Conservation (phyloP, 106 monocot species). For the Posidonia australis region DNA sequence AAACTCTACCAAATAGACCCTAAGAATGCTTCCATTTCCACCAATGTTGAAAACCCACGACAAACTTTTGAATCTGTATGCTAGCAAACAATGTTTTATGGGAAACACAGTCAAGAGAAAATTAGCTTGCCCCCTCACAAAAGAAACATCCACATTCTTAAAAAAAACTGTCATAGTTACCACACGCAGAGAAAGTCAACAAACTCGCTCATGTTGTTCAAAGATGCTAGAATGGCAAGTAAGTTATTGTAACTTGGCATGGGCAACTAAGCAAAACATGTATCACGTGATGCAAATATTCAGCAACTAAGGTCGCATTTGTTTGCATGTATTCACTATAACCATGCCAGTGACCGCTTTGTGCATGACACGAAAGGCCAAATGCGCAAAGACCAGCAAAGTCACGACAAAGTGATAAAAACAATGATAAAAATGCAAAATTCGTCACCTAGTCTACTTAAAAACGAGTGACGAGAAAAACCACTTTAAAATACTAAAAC, state of each 20-base stretch:
- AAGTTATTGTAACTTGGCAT: neutral
- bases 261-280: too few species aligned
- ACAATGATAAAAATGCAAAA: too few species aligned
- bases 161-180: neutral
- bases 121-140: neutral
- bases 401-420: too few species aligned
- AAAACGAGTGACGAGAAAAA: too few species aligned
- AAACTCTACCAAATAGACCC: too few species aligned
- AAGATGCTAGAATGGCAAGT: neutral
- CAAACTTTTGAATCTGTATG: slow-evolving; percentile 71
- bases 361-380: too few species aligned
- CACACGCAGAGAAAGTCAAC: neutral
- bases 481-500: too few species aligned
- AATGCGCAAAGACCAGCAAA: too few species aligned
- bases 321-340: too few species aligned
- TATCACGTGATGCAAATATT: neutral
- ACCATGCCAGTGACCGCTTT: too few species aligned
- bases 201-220: neutral
- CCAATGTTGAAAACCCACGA: slow-evolving; percentile 31
- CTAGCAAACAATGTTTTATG: neutral
- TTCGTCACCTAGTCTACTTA: too few species aligned
- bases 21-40: slow-evolving; percentile 40
- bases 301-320: too few species aligned
- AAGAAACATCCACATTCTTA: neutral
- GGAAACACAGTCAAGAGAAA: neutral